These are phyloP conservation scores for Globisporangium carolinianum DNA, from an alignment of 352 stramenopile genomes.

Conservation along the genomic window DNA sequence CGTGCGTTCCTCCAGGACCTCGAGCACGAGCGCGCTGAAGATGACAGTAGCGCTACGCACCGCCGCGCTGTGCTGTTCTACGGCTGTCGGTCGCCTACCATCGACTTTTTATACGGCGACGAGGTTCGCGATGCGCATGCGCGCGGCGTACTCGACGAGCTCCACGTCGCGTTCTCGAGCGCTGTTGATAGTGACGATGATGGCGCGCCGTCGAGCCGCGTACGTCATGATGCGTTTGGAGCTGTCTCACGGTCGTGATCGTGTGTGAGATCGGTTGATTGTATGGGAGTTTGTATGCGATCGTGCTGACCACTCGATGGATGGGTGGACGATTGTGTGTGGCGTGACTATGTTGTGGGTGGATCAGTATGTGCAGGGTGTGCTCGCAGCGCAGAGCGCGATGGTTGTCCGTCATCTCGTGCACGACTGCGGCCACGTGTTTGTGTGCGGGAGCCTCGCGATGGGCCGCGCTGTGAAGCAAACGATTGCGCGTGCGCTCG, in stretches of 20 bases:
- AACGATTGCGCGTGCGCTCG: slow-evolving; percentile 39
- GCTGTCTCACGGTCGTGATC: too few species aligned
- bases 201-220: too few species aligned
- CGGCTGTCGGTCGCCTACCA: slow-evolving; percentile 45
- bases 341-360: too few species aligned
- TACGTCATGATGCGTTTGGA: too few species aligned
- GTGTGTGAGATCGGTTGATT: too few species aligned
- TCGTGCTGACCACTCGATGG: slow-evolving; percentile 11
- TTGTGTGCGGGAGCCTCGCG: slow-evolving; percentile 66
- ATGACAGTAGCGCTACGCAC: slow-evolving; percentile 3
- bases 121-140: slow-evolving; percentile 40
- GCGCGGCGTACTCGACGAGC: slow-evolving; percentile 36
- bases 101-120: slow-evolving; percentile 68
- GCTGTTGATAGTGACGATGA: not conserved
- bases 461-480: slow-evolving; percentile 78
- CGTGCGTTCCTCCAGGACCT: slow-evolving; percentile 73
- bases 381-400: slow-evolving; percentile 42
- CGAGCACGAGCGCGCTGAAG: slow-evolving; percentile 37
- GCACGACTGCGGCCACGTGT: slow-evolving; percentile 52
- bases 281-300: slow-evolving; percentile 17
- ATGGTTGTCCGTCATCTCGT: slow-evolving; percentile 55
- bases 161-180: slow-evolving; percentile 62
- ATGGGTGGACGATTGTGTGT: not conserved
- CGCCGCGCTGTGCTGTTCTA: slow-evolving; percentile 71
- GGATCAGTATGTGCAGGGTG: slow-evolving; percentile 67